Conservation (phyloP, 768 basidiomycete species). For the Boletus subparvulus region DNA sequence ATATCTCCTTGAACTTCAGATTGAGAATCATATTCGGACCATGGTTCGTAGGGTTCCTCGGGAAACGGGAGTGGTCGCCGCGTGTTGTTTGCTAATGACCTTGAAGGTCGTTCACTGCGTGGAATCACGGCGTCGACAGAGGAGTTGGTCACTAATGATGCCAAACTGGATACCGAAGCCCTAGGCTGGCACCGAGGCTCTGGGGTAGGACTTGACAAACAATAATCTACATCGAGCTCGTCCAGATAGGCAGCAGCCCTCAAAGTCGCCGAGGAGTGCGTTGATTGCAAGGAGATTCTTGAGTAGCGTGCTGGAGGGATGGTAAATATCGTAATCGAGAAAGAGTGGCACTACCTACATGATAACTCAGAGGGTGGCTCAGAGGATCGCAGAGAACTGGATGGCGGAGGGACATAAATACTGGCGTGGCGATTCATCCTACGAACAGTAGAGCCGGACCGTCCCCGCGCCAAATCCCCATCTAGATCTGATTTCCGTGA, state of each 20-base stretch:
- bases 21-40: conserved; percentile 26
- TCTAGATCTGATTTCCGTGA: conserved; percentile 12
- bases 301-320: conserved; percentile 18
- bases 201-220: conserved; percentile 22
- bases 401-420: conserved; percentile 20
- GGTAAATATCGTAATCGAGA: not conserved
- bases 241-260: conserved; percentile 27
- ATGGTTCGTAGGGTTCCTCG: conserved; percentile 22
- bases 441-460: conserved; percentile 14
- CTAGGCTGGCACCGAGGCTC: conserved; percentile 22
- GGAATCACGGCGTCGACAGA: conserved; percentile 61
- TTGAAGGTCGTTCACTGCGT: conserved; percentile 25
- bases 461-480: conserved; percentile 15
- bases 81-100: conserved; percentile 7
- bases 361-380: conserved; percentile 12
- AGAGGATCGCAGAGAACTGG: conserved; percentile 1
- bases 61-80: conserved; percentile 16
- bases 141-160: conserved; percentile 54
- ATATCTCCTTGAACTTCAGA: conserved; percentile 36
- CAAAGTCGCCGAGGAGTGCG: conserved; percentile 27
- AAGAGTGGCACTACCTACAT: conserved; percentile 9
- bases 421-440: conserved; percentile 16
- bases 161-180: conserved; percentile 53
- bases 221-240: conserved; percentile 32
- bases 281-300: conserved; percentile 34